Conservation (phyloP, 2,329 filamentous ascomycete species). For the Colletotrichum sp. region DNA sequence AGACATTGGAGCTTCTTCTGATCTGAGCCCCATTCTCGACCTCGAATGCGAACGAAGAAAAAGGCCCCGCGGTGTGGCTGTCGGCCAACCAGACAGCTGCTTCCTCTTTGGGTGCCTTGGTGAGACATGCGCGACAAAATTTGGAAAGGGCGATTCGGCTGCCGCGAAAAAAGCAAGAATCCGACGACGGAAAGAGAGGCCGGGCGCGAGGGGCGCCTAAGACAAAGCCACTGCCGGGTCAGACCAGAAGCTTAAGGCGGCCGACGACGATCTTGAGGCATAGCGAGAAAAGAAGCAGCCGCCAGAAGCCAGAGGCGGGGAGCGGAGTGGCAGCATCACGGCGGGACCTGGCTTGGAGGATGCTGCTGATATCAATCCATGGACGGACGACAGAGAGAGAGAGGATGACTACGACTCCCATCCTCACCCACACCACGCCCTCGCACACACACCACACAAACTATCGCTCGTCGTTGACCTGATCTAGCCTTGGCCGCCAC, state of each 20-base stretch:
- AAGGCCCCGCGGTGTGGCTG: background rate
- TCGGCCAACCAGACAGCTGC: constrained; percentile 2
- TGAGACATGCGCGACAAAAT: constrained; percentile 11
- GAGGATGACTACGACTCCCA: background rate
- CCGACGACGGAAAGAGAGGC: constrained; percentile 10
- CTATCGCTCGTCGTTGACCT: background rate
- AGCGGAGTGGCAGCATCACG: background rate
- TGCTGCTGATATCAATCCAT: background rate
- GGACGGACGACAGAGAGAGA: background rate
- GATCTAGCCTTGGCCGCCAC: background rate
- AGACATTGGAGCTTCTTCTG: background rate
- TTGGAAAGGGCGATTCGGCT: constrained; percentile 2
- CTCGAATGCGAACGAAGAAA: constrained; percentile 18
- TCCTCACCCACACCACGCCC: background rate
- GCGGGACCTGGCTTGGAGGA: background rate
- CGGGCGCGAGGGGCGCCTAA: constrained; percentile 13
- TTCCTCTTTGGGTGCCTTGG: constrained; percentile 2
- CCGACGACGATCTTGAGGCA: background rate
- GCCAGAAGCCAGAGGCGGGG: background rate
- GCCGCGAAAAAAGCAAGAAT: constrained; percentile 17
- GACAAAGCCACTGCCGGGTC: constrained; percentile 15
- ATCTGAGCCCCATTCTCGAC: constrained; percentile 2
- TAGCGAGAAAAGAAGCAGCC: background rate
- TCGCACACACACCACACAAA: background rate
- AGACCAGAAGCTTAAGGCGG: background rate